phyloP scores from a whole-genome alignment of 352 stramenopile species.

The Chrysophaeum taylorii region DNA sequence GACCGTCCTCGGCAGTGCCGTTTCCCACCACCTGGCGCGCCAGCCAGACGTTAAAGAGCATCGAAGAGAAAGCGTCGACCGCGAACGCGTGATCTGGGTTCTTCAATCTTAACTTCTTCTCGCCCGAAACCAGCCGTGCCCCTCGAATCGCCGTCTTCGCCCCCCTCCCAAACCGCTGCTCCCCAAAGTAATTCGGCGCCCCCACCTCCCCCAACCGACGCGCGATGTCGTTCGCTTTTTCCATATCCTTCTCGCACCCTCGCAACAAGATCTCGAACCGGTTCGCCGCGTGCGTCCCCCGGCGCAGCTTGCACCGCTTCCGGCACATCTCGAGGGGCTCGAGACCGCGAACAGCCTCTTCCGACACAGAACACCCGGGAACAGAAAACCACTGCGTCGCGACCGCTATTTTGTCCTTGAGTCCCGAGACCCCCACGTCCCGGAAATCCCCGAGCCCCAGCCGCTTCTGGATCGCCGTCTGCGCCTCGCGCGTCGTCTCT shows the following conservation, averaged over 20 bases:
- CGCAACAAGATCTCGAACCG: not conserved
- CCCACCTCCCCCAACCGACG: not conserved
- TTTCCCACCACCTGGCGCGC: too few relatives aligned
- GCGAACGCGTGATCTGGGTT: too few relatives aligned
- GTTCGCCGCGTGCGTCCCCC: not conserved
- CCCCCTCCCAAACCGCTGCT: not conserved
- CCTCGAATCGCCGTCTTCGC: not conserved
- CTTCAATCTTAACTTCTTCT: too few relatives aligned
- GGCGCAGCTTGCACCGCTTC: not conserved
- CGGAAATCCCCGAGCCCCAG: not conserved
- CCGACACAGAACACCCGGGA: not conserved
- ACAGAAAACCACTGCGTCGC: not conserved
- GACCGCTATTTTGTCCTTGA: not conserved
- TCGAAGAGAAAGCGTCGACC: too few relatives aligned
- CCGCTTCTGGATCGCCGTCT: not conserved
- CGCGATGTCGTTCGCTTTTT: not conserved
- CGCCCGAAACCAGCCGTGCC: not conserved
- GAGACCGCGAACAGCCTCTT: not conserved
- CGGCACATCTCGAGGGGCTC: not conserved
- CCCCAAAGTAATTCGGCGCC: slow-evolving; percentile 1
- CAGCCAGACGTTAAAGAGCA: too few relatives aligned
- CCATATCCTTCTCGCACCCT: too few relatives aligned
- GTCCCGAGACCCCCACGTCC: not conserved
- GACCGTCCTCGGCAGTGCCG: too few relatives aligned
- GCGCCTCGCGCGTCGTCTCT: too few relatives aligned